Percentiles rank a stretch among this genome's conserved stretches.
These are phyloP conservation scores for Rhodomyrtus psidioides DNA, from an alignment of 441 rosid species.

Conservation along the genomic window DNA sequence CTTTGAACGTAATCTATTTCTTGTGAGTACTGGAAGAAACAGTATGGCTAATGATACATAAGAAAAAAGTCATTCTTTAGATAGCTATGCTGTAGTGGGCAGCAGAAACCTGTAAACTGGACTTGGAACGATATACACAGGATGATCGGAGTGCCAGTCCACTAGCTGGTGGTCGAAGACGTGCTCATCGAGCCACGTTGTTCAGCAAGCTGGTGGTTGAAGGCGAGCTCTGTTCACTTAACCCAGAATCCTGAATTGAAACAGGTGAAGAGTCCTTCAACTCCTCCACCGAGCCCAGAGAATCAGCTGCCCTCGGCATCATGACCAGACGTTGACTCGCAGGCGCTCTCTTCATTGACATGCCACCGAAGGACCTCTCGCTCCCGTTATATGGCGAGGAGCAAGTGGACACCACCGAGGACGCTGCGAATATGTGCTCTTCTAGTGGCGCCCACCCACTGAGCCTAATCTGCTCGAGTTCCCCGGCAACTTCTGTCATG, in stretches of 20 bases:
- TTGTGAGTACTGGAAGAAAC: background rate
- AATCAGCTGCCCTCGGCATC: background rate
- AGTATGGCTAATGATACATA: background rate
- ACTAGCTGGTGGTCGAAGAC: constrained; percentile 1
- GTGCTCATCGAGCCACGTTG: background rate
- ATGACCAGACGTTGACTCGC: background rate
- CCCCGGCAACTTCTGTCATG: constrained; percentile 74
- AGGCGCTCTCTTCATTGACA: background rate
- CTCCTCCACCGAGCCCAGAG: background rate
- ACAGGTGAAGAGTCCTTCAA: background rate
- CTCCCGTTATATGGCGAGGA: constrained; percentile 34
- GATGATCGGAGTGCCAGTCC: background rate
- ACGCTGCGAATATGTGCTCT: constrained; percentile 36
- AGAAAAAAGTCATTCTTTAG: background rate
- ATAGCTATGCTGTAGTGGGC: background rate
- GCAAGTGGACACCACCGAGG: constrained; percentile 37
- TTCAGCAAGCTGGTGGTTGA: background rate
- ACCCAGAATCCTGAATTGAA: background rate
- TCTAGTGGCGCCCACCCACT: constrained; percentile 43
- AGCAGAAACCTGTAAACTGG: background rate
- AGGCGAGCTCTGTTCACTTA: constrained; percentile 5
- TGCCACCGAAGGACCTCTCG: constrained; percentile 5
- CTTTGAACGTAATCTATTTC: background rate
- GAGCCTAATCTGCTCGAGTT: constrained; percentile 58
- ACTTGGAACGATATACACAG: background rate